A percentile compares a stretch with the other conserved stretches of the same genome.
These are phyloP conservation scores for Rhexocercosporidium sp. DNA, from an alignment of 2,329 filamentous ascomycete species.

Conservation along the genomic window DNA sequence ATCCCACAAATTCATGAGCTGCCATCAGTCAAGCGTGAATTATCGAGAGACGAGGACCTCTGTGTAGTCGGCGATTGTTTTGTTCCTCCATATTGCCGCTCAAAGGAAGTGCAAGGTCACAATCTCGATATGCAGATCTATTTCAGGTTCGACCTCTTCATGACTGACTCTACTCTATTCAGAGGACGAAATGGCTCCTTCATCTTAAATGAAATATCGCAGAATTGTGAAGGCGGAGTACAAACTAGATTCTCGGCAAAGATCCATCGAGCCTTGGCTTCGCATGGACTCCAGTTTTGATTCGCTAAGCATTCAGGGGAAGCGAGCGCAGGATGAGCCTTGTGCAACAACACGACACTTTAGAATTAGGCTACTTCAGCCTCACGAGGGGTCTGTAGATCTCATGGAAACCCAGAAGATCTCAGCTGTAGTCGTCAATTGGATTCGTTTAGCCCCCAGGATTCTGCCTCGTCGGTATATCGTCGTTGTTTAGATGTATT, in stretches of 20 bases:
- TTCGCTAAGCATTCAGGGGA: conserved; percentile 7
- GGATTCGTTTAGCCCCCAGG: not conserved
- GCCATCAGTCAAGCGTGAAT: too few species aligned
- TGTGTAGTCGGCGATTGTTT: too few species aligned
- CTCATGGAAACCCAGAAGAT: not conserved
- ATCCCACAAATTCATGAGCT: too few species aligned
- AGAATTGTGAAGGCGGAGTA: not conserved
- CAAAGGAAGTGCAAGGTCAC: not conserved
- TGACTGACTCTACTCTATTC: not conserved
- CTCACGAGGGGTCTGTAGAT: not conserved
- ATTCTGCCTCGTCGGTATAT: not conserved
- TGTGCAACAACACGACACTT: not conserved
- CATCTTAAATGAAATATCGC: not conserved
- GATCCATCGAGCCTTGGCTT: not conserved
- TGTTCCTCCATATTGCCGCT: not conserved
- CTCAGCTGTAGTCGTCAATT: not conserved
- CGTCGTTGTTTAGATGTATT: not conserved
- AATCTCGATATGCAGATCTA: not conserved
- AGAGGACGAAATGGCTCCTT: not conserved
- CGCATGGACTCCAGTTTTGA: not conserved
- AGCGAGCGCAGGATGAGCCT: conserved; percentile 4
- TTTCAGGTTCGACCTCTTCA: too few species aligned
- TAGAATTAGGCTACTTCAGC: not conserved
- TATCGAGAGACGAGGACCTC: too few species aligned
- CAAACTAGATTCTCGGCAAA: not conserved